Evolutionary conservation across 495 filamentous ascomycete genomes (phyloP), one percentile per base, ranked within the genome.

Genomic region (Xylona heveae): DNA sequence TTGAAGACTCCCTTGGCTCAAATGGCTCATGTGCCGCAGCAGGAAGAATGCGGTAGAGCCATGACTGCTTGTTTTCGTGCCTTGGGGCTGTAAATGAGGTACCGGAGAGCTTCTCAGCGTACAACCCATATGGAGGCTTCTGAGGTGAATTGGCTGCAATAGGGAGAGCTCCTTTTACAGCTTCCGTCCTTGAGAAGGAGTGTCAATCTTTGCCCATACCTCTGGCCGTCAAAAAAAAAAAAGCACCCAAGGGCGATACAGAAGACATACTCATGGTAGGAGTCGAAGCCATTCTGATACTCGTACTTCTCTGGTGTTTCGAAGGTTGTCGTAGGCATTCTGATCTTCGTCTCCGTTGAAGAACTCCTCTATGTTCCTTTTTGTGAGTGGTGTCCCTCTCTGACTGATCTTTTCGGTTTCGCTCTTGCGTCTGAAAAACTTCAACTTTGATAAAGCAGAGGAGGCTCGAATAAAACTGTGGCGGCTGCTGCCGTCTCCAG

Each of bases 11-110:
- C 10, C 59, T 50, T 0, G 64, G 53, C 16, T 61, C 44, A 49
- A 91, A 92, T 30, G 76, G 66, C 35, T 68, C 65, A 43, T 94
- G 84, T 4, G 81, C 65, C 24, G 79, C 81, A 0, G 78, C 66
- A 22, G 84, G 84, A 18, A 92, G 58, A 38, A 91, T 80, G 7
- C 84, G 68, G 49, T 94, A 92, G n/a, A 92, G 70, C 84, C 84
- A 94, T 23, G 83, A 66, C 45, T 92, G 84, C 48, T 74, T 70
- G 55, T 91, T 94, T 47, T 88, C 78, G 51, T 74, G 66, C 12
- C 84, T 68, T 0, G 84, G 84, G 4, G 83, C 80, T 17, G 84
- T 94, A 48, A 94, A 94, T 23, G 84, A 74, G 5, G 84, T 91
- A 10, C 84, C 84, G 1, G 84, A 92, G 18, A 94, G 68, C 63